phyloP scores from a whole-genome alignment of 2,329 filamentous ascomycete genomes.

The Sarocladium kiliense region DNA sequence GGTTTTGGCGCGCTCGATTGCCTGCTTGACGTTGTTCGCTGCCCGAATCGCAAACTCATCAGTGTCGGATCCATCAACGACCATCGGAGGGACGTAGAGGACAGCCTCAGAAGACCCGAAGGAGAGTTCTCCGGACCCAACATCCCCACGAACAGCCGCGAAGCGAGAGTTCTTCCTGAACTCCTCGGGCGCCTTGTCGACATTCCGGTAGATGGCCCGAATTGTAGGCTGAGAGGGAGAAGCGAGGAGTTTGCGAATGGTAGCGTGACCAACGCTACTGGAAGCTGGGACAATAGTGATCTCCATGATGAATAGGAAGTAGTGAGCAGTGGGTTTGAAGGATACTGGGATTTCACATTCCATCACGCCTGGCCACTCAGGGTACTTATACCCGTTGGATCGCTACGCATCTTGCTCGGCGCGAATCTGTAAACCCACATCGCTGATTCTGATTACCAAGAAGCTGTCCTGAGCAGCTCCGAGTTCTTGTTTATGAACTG shows the following conservation, averaged over 20 bases:
- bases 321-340: background rate
- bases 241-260: constrained; percentile 21
- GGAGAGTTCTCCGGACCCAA: constrained; percentile 20
- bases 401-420: no score
- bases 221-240: constrained; percentile 17
- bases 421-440: no score
- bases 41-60: constrained; percentile 19
- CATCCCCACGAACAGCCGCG: constrained; percentile 24
- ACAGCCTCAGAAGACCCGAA: constrained; percentile 24
- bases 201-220: constrained; percentile 25
- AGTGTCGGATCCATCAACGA: constrained; percentile 18
- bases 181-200: constrained; percentile 22
- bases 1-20: constrained; percentile 14
- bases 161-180: constrained; percentile 23
- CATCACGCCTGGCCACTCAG: background rate
- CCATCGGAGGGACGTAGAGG: constrained; percentile 28
- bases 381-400: background rate
- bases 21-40: constrained; percentile 18
- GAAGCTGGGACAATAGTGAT: constrained; percentile 29
- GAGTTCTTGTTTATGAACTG: background rate
- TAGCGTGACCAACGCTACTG: constrained; percentile 23
- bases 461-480: no score
- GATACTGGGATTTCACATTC: background rate
- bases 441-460: no score
- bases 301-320: constrained; percentile 20